Percentiles rank a stretch among this genome's conserved stretches.
phyloP scores from a whole-genome alignment of 257 asterid species.

The Petunia secreta region DNA sequence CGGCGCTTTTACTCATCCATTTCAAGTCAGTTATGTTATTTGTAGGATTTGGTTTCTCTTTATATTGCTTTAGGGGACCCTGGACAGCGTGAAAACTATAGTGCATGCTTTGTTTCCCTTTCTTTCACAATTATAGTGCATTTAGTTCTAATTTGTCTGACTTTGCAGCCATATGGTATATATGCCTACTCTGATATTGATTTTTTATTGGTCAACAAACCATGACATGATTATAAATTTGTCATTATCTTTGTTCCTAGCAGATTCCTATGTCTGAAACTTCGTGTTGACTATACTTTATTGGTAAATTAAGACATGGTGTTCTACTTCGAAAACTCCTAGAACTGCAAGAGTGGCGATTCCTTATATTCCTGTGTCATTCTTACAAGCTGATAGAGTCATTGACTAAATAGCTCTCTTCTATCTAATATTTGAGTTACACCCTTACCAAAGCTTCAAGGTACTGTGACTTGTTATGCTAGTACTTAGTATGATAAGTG shows the following conservation, averaged over 20 bases:
- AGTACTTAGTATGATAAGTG: neutral
- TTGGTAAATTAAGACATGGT: neutral
- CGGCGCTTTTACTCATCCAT: no score
- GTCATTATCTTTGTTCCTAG: neutral
- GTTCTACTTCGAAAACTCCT: neutral
- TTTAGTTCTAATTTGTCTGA: neutral
- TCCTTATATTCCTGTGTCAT: neutral
- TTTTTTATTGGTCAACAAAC: neutral
- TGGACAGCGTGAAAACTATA: neutral
- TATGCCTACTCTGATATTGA: neutral
- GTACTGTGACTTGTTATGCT: neutral
- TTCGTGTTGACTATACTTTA: constrained; percentile 1
- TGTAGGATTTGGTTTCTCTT: neutral
- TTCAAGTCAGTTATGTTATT: neutral
- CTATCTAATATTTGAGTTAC: neutral
- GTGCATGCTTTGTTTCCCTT: neutral
- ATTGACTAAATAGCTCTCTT: neutral
- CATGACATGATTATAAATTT: neutral
- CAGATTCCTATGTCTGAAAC: neutral
- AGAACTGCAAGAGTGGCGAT: neutral
- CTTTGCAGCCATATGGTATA: neutral
- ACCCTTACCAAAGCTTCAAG: neutral
- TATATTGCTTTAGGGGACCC: no score
- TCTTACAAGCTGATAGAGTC: neutral
- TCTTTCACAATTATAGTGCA: neutral